Percentiles rank a stretch among this genome's conserved stretches.
Evolutionary conservation across 2,329 filamentous ascomycete species (phyloP).

Genomic region (Monosporascus sp.): DNA sequence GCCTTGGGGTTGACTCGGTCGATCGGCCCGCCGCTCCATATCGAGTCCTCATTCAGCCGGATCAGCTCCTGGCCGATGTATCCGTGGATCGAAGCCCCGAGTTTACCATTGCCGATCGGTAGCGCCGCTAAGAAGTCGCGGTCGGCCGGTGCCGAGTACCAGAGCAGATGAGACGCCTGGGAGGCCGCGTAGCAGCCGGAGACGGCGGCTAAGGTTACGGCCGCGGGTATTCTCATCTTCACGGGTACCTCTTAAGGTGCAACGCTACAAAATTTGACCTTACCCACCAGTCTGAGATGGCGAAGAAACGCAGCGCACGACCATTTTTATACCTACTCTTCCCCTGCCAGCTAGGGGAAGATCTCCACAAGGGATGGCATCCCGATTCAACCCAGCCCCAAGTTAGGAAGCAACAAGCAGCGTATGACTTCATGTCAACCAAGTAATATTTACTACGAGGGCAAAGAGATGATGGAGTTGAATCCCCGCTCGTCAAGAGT

Average conservation of each 20-base stretch:
- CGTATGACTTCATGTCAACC: too few species aligned
- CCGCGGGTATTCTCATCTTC: background rate
- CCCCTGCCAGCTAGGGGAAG: background rate
- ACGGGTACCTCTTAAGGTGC: background rate
- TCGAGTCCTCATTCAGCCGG: constrained; percentile 35
- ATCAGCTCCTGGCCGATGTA: constrained; percentile 31
- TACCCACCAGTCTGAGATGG: background rate
- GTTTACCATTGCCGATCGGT: constrained; percentile 35
- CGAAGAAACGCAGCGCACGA: background rate
- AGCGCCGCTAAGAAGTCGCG: constrained; percentile 16
- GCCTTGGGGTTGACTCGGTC: constrained; percentile 29
- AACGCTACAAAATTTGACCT: background rate
- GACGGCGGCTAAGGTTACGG: background rate
- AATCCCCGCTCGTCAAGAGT: background rate
- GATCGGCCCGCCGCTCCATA: constrained; percentile 34
- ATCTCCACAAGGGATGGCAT: background rate
- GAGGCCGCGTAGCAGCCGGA: background rate
- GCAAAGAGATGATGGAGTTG: too few species aligned
- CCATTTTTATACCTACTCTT: background rate
- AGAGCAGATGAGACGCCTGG: background rate
- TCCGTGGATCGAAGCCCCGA: constrained; percentile 31
- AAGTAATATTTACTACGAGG: too few species aligned
- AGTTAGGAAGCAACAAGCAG: too few species aligned
- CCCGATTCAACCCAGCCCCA: too few species aligned
- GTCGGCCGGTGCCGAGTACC: background rate